Evolutionary conservation across 805 yeast species (phyloP).

Genomic region (Isabelozyma heimii): DNA sequence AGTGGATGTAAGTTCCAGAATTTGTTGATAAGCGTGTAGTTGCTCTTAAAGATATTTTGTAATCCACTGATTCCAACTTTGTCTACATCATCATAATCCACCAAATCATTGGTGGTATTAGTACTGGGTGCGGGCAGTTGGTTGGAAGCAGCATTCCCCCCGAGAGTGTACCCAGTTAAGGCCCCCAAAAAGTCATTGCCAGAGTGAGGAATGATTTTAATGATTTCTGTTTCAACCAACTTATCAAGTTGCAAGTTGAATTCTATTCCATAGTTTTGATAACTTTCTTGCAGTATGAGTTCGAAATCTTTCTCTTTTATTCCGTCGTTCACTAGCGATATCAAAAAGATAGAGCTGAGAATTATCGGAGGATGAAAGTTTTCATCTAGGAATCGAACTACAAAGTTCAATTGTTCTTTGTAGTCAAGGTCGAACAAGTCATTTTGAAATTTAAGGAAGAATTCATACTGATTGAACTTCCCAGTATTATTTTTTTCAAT

Average conservation of each 20-base stretch:
- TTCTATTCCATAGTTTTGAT: slow-evolving; percentile 64
- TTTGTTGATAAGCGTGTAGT: slow-evolving; percentile 35
- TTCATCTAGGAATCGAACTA: slow-evolving; percentile 38
- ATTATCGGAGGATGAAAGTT: slow-evolving; percentile 41
- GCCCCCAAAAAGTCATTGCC: slow-evolving; percentile 23
- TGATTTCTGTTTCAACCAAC: slow-evolving; percentile 47
- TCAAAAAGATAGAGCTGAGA: slow-evolving; percentile 52
- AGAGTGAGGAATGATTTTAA: slow-evolving; percentile 27
- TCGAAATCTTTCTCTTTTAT: slow-evolving; percentile 62
- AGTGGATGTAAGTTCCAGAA: slow-evolving; percentile 51
- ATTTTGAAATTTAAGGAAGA: slow-evolving; percentile 62
- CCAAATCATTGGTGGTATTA: not conserved
- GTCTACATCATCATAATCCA: slow-evolving; percentile 10
- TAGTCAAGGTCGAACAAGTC: slow-evolving; percentile 53
- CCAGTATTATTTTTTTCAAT: slow-evolving; percentile 28
- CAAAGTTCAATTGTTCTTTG: slow-evolving; percentile 22
- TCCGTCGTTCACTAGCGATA: slow-evolving; percentile 67
- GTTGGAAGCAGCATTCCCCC: slow-evolving; percentile 7
- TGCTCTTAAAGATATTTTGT: slow-evolving; percentile 24
- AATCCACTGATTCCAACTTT: slow-evolving; percentile 31
- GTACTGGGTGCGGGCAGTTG: not conserved
- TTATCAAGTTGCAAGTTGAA: slow-evolving; percentile 46
- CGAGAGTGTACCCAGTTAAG: slow-evolving; percentile 8
- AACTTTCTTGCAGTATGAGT: slow-evolving; percentile 49
- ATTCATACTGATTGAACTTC: slow-evolving; percentile 35